Conservation (phyloP, 441 rosid species). For the Macaranga tanarius region DNA sequence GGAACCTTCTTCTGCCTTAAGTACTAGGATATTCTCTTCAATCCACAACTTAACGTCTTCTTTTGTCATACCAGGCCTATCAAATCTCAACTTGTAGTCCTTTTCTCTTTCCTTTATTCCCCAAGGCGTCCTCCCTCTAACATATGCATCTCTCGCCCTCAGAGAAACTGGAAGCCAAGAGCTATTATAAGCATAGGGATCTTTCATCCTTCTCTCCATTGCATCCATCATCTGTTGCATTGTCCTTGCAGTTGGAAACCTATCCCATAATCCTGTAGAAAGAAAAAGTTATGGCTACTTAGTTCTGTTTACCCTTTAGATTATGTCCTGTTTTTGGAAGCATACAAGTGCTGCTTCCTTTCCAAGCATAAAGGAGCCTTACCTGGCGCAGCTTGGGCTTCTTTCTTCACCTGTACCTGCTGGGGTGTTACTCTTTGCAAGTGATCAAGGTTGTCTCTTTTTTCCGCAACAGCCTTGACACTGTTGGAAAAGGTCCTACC, state of each 20-base stretch:
- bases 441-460: not conserved
- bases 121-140: not conserved
- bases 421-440: not conserved
- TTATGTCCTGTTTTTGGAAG: not conserved
- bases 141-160: not conserved
- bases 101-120: not conserved
- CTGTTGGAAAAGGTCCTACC: not conserved
- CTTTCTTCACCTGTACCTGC: not conserved
- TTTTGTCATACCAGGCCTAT: constrained; percentile 38
- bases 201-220: not conserved
- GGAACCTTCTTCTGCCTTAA: constrained; percentile 32
- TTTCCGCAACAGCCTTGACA: not conserved
- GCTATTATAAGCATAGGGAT: not conserved
- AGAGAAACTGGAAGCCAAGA: not conserved
- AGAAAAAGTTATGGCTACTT: constrained; percentile 1
- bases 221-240: constrained; percentile 33
- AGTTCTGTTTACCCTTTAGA: not conserved
- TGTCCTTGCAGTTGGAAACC: constrained; percentile 30
- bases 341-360: not conserved
- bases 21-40: constrained; percentile 22
- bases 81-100: constrained; percentile 30
- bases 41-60: constrained; percentile 32
- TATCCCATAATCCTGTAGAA: constrained; percentile 24
- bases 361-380: not conserved
- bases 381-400: not conserved